Percentiles rank a stretch among this genome's conserved stretches.
These are phyloP conservation scores for Neonectria sp. DNA, from an alignment of 2,329 filamentous ascomycete species.

Conservation along the genomic window DNA sequence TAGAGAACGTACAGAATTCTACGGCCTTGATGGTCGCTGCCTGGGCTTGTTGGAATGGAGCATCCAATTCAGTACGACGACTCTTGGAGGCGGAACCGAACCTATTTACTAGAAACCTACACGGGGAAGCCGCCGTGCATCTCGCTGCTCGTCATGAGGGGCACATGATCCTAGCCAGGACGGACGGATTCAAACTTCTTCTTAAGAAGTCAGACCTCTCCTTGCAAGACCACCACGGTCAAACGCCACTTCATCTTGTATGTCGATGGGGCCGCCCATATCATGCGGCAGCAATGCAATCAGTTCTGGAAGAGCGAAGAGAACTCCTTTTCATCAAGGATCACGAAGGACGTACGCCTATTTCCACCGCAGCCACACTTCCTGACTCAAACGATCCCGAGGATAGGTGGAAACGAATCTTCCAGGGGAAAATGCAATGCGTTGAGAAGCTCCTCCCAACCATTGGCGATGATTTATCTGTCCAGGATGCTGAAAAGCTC, in stretches of 20 bases:
- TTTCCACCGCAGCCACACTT: not conserved
- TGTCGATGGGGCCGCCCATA: not conserved
- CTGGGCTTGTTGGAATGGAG: conserved; percentile 11
- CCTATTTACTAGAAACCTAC: not conserved
- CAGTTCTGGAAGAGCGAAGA: not conserved
- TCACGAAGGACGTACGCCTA: not conserved
- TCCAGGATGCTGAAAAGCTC: not conserved
- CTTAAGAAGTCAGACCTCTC: conserved; percentile 2
- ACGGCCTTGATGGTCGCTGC: conserved; percentile 5
- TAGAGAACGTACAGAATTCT: not conserved
- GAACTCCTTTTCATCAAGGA: conserved; percentile 4
- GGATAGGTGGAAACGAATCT: not conserved
- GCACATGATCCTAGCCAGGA: not conserved
- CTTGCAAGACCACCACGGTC: not conserved
- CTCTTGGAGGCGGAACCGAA: conserved; percentile 2
- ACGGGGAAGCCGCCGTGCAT: conserved; percentile 1
- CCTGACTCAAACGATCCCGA: not conserved
- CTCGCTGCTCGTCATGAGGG: not conserved
- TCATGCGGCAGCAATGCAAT: conserved; percentile 1
- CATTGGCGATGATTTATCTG: not conserved
- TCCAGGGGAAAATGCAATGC: conserved; percentile 1
- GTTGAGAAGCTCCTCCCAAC: not conserved
- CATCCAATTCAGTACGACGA: not conserved
- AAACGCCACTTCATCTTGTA: not conserved
- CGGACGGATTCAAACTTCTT: conserved; percentile 4